Evolutionary conservation across 1,139 yeast species (phyloP).

Genomic region (Suhomyces bokatorum): DNA sequence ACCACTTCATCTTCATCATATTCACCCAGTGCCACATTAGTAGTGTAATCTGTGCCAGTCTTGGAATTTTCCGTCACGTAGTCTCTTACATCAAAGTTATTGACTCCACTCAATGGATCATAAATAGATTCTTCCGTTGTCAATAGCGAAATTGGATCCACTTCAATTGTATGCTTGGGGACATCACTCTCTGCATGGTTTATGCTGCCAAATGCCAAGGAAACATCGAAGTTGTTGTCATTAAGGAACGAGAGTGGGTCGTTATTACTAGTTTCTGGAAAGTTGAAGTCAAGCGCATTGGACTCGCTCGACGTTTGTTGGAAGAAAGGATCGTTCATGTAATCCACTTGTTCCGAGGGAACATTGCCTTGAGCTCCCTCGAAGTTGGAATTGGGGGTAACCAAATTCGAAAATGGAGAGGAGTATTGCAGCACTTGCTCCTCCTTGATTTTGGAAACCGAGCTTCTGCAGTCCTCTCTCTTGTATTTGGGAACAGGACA

Average conservation of each 20-base stretch:
- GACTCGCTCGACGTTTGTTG: slow-evolving; percentile 13
- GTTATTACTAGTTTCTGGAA: slow-evolving; percentile 11
- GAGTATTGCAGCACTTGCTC: slow-evolving; percentile 9
- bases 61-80: slow-evolving; percentile 14
- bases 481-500: slow-evolving; percentile 63
- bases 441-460: slow-evolving; percentile 6
- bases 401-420: slow-evolving; percentile 26
- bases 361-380: not conserved
- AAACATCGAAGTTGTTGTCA: slow-evolving; percentile 51
- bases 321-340: slow-evolving; percentile 32
- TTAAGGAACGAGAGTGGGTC: slow-evolving; percentile 51
- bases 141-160: slow-evolving; percentile 39
- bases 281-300: slow-evolving; percentile 12
- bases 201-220: slow-evolving; percentile 42
- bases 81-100: slow-evolving; percentile 41
- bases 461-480: slow-evolving; percentile 17
- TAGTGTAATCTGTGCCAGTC: slow-evolving; percentile 1
- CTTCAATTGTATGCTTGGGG: slow-evolving; percentile 15
- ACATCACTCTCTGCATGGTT: slow-evolving; percentile 5
- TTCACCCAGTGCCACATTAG: slow-evolving; percentile 12
- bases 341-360: slow-evolving; percentile 14
- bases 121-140: slow-evolving; percentile 68
- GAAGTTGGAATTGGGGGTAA: slow-evolving; percentile 19
- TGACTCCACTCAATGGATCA: slow-evolving; percentile 51
- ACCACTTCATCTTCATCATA: slow-evolving; percentile 45